These are phyloP conservation scores for Hibiscus mutabilis DNA, from an alignment of 345 rosid species.

Conservation along the genomic window DNA sequence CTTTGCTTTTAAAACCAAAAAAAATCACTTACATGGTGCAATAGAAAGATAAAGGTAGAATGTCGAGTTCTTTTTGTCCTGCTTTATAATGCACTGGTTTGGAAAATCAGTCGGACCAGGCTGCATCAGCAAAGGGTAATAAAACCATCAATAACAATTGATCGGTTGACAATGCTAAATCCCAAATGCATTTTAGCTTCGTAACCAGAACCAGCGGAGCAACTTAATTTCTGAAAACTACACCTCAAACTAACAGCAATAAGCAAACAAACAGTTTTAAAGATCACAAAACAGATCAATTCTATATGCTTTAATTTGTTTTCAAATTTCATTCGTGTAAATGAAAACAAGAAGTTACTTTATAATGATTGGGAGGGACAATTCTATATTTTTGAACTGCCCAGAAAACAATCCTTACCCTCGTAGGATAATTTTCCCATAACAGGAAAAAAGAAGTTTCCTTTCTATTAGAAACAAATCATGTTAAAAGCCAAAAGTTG, in stretches of 20 bases:
- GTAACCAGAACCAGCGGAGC: background rate
- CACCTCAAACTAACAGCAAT: background rate
- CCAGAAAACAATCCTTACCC: background rate
- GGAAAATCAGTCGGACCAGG: constrained; percentile 51
- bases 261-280: background rate
- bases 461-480: background rate
- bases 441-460: background rate
- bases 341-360: background rate
- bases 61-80: constrained; percentile 68
- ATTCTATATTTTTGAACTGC: background rate
- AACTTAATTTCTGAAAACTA: background rate
- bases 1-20: background rate
- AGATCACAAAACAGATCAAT: constrained; percentile 1
- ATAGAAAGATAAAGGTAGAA: constrained; percentile 72
- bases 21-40: constrained; percentile 53
- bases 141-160: constrained; percentile 9
- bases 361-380: background rate
- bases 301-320: background rate
- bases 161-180: background rate
- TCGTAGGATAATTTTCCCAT: background rate
- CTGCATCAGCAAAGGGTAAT: constrained; percentile 9
- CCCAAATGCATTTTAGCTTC: background rate
- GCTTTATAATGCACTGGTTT: constrained; percentile 69
- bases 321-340: background rate
- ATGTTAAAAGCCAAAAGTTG: background rate